Conservation (phyloP, 176 grass and related monocot genomes). For the Oryza longistaminata region DNA sequence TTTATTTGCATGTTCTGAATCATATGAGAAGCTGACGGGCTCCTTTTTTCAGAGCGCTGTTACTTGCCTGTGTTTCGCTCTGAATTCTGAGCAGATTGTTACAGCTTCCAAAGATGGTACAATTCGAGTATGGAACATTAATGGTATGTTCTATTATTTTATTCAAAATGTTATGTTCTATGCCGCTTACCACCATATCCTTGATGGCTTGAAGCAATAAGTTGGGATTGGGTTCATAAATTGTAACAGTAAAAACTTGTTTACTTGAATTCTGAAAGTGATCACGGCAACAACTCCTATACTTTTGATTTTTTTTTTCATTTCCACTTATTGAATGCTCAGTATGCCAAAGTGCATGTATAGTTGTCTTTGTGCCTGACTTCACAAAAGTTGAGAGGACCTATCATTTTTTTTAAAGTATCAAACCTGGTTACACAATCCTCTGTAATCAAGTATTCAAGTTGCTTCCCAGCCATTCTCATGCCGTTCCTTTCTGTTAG, state of each 20-base stretch:
- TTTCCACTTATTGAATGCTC: neutral
- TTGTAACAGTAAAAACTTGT: conserved; percentile 13
- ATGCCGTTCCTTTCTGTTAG: neutral
- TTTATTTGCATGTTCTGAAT: neutral
- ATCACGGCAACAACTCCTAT: neutral
- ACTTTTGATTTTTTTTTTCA: neutral
- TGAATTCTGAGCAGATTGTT: conserved; percentile 82
- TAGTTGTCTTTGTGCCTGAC: neutral
- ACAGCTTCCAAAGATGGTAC: conserved; percentile 95
- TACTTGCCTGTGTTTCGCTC: conserved; percentile 76
- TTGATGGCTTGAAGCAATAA: neutral
- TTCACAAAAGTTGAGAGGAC: neutral
- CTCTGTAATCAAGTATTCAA: neutral
- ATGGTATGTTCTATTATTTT: conserved; percentile 55
- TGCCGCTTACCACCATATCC: neutral
- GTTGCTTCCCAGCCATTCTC: neutral
- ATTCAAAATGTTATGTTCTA: conserved; percentile 59
- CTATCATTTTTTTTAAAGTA: neutral
- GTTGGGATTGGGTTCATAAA: neutral
- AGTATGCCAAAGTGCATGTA: neutral
- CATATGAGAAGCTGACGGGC: conserved; percentile 14
- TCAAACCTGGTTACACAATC: neutral
- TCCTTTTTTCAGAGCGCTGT: conserved; percentile 72
- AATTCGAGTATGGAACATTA: conserved; percentile 92
- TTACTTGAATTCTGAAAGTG: neutral